Percentiles rank a stretch among this genome's conserved stretches.
These are phyloP conservation scores for Penicillium italicum DNA, from an alignment of 2,329 filamentous ascomycete species.

Conservation along the genomic window DNA sequence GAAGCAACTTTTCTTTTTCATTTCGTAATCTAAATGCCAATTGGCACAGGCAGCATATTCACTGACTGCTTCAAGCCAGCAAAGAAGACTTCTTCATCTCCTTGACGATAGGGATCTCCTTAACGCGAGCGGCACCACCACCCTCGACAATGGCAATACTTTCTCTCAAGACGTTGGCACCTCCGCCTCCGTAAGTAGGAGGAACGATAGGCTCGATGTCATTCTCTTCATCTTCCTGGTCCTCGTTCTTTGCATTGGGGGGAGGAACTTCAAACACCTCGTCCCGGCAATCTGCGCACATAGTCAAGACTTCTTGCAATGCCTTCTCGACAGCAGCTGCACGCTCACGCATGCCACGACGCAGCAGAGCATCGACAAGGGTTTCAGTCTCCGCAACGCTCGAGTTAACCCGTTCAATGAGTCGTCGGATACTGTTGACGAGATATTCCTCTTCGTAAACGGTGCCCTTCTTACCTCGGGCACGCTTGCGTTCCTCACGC, in stretches of 20 bases:
- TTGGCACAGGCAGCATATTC: not conserved
- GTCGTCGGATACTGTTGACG: slow-evolving; percentile 75
- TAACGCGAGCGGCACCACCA: slow-evolving; percentile 31
- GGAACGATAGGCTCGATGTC: slow-evolving; percentile 25
- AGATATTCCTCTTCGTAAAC: slow-evolving; percentile 98
- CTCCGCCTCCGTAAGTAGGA: slow-evolving; percentile 15
- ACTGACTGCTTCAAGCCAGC: slow-evolving; percentile 27
- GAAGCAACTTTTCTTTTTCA: slow-evolving; percentile 1
- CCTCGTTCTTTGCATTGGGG: slow-evolving; percentile 10
- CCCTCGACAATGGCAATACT: slow-evolving; percentile 37
- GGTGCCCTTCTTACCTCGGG: slow-evolving; percentile 89
- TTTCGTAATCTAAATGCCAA: slow-evolving; percentile 1
- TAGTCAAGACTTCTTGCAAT: slow-evolving; percentile 68
- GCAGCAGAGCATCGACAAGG: slow-evolving; percentile 71
- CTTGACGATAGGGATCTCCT: slow-evolving; percentile 53
- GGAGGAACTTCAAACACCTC: slow-evolving; percentile 62
- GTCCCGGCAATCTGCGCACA: slow-evolving; percentile 62
- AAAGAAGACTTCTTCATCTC: slow-evolving; percentile 41
- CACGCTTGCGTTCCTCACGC: slow-evolving; percentile 91
- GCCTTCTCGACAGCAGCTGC: slow-evolving; percentile 72
- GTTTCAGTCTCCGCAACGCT: slow-evolving; percentile 68
- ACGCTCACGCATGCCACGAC: slow-evolving; percentile 81
- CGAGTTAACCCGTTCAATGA: slow-evolving; percentile 77
- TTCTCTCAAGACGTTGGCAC: slow-evolving; percentile 41
- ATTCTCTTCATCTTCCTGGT: slow-evolving; percentile 21